Evolutionary conservation across 2,329 filamentous ascomycete genomes (phyloP).

Genomic region (Claviceps sp.): DNA sequence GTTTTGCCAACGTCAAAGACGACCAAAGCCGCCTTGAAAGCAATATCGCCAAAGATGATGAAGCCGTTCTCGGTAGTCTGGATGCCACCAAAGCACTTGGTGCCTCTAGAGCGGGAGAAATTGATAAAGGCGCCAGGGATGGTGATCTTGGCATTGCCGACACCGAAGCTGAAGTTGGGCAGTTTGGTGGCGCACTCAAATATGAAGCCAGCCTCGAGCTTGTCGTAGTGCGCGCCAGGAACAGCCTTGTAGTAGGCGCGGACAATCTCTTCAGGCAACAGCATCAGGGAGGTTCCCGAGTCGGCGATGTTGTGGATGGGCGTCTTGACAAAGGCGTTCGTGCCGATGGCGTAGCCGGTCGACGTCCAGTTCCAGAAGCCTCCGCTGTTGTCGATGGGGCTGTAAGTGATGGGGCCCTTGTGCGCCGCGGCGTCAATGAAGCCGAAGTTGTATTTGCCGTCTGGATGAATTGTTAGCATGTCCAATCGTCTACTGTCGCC

Average conservation of each 20-base stretch:
- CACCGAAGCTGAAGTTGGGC: conserved; percentile 38
- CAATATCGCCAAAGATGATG: conserved; percentile 48
- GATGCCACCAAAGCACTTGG: conserved; percentile 50
- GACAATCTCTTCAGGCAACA: conserved; percentile 39
- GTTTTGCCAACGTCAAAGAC: conserved; percentile 42
- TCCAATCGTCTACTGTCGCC: no score
- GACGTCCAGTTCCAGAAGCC: conserved; percentile 46
- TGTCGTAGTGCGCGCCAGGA: conserved; percentile 19
- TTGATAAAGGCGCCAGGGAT: conserved; percentile 40
- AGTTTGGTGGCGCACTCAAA: conserved; percentile 30
- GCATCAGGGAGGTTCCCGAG: conserved; percentile 49
- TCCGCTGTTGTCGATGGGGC: conserved; percentile 43
- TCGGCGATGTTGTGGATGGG: conserved; percentile 39
- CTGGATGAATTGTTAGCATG: conserved; percentile 6
- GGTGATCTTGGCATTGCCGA: conserved; percentile 42
- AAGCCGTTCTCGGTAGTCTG: conserved; percentile 35
- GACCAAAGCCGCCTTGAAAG: conserved; percentile 47
- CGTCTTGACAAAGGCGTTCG: conserved; percentile 10
- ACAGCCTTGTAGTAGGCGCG: conserved; percentile 34
- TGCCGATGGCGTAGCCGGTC: conserved; percentile 12
- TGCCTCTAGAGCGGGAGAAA: conserved; percentile 22
- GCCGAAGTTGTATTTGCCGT: conserved; percentile 63
- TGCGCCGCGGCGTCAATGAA: conserved; percentile 52
- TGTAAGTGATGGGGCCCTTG: conserved; percentile 46
- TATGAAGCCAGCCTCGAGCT: conserved; percentile 26